These are phyloP conservation scores for Pittosporum tobira DNA, from an alignment of 129 eudicot species.

Conservation along the genomic window DNA sequence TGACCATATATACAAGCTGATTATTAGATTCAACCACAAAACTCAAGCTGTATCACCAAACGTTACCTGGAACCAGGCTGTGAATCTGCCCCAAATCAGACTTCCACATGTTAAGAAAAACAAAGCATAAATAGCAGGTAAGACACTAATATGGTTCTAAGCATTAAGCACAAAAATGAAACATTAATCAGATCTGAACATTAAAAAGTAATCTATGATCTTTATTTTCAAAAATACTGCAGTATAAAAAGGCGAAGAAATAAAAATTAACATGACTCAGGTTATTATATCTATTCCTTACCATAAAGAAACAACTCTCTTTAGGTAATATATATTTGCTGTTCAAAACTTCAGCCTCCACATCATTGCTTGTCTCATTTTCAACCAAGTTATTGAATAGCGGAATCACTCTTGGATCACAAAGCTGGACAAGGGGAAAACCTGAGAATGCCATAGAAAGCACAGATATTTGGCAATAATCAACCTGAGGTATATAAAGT, in stretches of 20 bases:
- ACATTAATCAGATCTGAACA: neutral
- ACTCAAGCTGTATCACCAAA: slow-evolving; percentile 9
- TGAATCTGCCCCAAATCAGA: slow-evolving; percentile 78
- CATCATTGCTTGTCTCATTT: slow-evolving; percentile 41
- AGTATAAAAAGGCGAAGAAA: neutral
- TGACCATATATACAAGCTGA: neutral
- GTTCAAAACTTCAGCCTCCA: slow-evolving; percentile 56
- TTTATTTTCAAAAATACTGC: neutral
- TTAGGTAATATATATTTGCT: slow-evolving; percentile 60
- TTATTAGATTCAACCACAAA: neutral
- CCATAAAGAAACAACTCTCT: slow-evolving; percentile 78
- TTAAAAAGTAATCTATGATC: too few species aligned
- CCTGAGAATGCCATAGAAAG: slow-evolving; percentile 25
- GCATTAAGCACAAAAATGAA: neutral
- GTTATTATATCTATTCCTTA: slow-evolving; percentile 1
- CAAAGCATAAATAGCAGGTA: slow-evolving; percentile 30
- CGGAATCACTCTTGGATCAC: slow-evolving; percentile 28
- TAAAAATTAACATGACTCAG: neutral
- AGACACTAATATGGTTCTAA: slow-evolving; percentile 1
- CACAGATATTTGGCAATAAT: neutral
- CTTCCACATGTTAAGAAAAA: slow-evolving; percentile 52
- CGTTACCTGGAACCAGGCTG: slow-evolving; percentile 72
- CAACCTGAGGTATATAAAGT: neutral
- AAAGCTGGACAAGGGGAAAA: slow-evolving; percentile 15
- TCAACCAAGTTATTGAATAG: slow-evolving; percentile 52